phyloP scores from a whole-genome alignment of 345 rosid species.

The Excoecaria cochinchinensis region DNA sequence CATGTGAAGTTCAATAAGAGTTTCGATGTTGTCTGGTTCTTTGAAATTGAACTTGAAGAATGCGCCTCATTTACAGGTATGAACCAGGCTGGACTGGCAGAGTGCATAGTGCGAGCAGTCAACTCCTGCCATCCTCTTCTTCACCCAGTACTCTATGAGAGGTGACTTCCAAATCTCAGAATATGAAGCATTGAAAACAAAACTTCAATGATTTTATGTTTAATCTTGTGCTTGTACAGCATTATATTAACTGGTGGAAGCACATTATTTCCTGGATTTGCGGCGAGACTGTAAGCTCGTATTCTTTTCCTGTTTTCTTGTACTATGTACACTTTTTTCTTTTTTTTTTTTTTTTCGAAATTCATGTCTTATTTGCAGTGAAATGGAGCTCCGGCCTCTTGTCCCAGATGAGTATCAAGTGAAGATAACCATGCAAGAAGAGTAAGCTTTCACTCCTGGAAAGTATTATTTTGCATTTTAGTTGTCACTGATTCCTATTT shows the following conservation, averaged over 20 bases:
- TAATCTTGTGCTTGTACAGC: constrained; percentile 43
- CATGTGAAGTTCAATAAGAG: neutral
- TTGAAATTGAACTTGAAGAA: neutral
- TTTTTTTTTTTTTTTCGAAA: neutral
- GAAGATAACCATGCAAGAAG: constrained; percentile 79
- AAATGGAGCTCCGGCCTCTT: constrained; percentile 90
- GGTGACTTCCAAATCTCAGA: constrained; percentile 40
- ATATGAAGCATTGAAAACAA: neutral
- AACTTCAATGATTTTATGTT: constrained; percentile 1
- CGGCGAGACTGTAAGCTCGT: constrained; percentile 72
- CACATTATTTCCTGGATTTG: constrained; percentile 73
- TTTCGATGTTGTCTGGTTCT: neutral
- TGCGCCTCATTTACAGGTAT: constrained; percentile 50
- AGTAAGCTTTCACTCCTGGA: constrained; percentile 46
- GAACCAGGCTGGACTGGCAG: constrained; percentile 96
- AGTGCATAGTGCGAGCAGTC: constrained; percentile 90
- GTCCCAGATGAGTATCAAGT: constrained; percentile 80
- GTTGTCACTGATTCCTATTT: neutral
- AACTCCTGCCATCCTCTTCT: constrained; percentile 78
- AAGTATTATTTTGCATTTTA: constrained; percentile 16
- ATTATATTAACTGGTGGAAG: constrained; percentile 94
- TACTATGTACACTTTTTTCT: neutral
- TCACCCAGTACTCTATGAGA: constrained; percentile 86
- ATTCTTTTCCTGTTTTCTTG: neutral
- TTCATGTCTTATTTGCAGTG: constrained; percentile 40